Conservation (phyloP, 1,284 basidiomycete species). For the Ceratobasidium sp. region DNA sequence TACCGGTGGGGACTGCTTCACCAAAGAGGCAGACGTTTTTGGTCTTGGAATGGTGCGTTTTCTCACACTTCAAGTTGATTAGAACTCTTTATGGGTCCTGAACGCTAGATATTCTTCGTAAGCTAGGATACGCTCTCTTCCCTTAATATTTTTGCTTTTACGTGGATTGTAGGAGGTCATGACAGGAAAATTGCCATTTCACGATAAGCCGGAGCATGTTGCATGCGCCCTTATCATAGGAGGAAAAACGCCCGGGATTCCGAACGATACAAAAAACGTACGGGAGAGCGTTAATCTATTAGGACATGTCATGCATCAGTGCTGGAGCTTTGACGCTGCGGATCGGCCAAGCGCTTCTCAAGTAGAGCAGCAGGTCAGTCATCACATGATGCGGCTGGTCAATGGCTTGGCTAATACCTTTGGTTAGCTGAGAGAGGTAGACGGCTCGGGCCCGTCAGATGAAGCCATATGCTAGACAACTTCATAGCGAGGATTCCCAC, state of each 20-base stretch:
- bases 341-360: not conserved
- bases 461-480: not conserved
- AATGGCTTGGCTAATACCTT: not conserved
- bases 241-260: not conserved
- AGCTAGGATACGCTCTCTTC: not conserved
- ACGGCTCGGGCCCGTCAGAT: not conserved
- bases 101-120: not conserved
- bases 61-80: not conserved
- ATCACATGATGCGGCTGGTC: not conserved
- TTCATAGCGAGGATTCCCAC: too few species aligned
- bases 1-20: too few species aligned
- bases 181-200: not conserved
- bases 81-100: not conserved
- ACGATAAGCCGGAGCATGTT: not conserved
- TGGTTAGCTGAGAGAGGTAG: not conserved
- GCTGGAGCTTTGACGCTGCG: not conserved
- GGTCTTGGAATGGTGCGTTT: too few species aligned
- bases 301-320: not conserved
- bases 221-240: not conserved
- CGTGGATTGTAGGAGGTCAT: not conserved
- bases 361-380: not conserved
- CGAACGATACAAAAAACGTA: not conserved
- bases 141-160: not conserved
- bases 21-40: too few species aligned
- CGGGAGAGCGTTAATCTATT: not conserved